Percentiles rank a stretch among this genome's conserved stretches.
Evolutionary conservation across 1,284 basidiomycete species (phyloP).

Genomic region (Tilletia caries): DNA sequence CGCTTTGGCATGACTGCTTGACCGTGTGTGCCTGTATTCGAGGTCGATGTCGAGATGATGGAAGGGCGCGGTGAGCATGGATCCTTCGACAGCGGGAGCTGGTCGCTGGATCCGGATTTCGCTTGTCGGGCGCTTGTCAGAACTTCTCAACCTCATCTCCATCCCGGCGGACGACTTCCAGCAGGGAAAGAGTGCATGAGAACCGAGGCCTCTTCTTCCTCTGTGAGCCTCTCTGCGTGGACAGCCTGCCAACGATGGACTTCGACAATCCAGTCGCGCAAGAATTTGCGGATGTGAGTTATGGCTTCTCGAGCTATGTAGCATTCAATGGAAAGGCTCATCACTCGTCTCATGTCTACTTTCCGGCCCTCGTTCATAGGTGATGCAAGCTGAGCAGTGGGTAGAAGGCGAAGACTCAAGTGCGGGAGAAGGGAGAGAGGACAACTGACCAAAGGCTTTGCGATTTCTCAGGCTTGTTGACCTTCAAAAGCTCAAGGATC

Average conservation of each 20-base stretch:
- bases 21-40: neutral
- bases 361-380: neutral
- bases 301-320: neutral
- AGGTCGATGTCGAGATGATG: neutral
- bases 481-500: conserved; percentile 17
- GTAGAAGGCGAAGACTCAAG: neutral
- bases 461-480: neutral
- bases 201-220: too few species aligned
- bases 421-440: neutral
- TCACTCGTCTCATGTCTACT: neutral
- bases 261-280: neutral
- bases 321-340: neutral
- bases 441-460: neutral
- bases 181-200: too few species aligned
- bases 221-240: too few species aligned
- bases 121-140: neutral
- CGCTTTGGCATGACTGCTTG: neutral
- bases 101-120: neutral
- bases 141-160: neutral
- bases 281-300: conserved; percentile 7
- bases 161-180: neutral
- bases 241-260: neutral
- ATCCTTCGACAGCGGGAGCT: too few species aligned
- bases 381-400: conserved; percentile 8
- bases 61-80: neutral